Percentiles rank a stretch among this genome's conserved stretches.
Conservation (phyloP, 768 basidiomycete genomes). For the Amanita muscaria region DNA sequence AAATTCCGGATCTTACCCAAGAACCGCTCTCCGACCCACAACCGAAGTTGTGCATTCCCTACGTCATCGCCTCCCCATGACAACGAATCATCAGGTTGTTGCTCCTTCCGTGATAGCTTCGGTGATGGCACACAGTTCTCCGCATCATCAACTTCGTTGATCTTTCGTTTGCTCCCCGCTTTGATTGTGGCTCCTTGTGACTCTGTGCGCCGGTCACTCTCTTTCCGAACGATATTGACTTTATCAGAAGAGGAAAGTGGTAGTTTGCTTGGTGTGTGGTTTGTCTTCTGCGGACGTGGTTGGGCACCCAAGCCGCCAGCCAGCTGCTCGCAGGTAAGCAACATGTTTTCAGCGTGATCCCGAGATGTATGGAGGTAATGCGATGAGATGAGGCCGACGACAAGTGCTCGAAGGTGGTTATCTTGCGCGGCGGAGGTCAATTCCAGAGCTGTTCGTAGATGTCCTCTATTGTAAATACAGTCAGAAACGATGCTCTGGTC, state of each 20-base stretch:
- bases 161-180: conserved; percentile 6
- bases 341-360: conserved; percentile 59
- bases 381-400: conserved; percentile 58
- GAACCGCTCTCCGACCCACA: conserved; percentile 69
- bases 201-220: conserved; percentile 5
- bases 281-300: conserved; percentile 15
- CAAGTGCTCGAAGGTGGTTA: conserved; percentile 63
- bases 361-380: conserved; percentile 66
- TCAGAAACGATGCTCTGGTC: not conserved
- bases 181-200: not conserved
- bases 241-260: conserved; percentile 12
- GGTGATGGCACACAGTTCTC: not conserved
- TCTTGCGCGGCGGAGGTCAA: conserved; percentile 52
- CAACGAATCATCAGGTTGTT: conserved; percentile 7
- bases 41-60: conserved; percentile 56
- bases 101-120: conserved; percentile 9
- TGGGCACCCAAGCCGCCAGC: conserved; percentile 60
- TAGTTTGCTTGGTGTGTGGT: not conserved
- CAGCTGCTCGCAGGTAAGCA: conserved; percentile 60
- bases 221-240: conserved; percentile 1
- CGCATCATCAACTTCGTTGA: not conserved
- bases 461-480: conserved; percentile 30
- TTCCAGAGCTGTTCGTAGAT: conserved; percentile 51
- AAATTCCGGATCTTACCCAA: conserved; percentile 36
- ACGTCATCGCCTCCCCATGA: conserved; percentile 22